Conservation (phyloP, 371 early-diverging fungal species). For the Mortierella sp. region DNA sequence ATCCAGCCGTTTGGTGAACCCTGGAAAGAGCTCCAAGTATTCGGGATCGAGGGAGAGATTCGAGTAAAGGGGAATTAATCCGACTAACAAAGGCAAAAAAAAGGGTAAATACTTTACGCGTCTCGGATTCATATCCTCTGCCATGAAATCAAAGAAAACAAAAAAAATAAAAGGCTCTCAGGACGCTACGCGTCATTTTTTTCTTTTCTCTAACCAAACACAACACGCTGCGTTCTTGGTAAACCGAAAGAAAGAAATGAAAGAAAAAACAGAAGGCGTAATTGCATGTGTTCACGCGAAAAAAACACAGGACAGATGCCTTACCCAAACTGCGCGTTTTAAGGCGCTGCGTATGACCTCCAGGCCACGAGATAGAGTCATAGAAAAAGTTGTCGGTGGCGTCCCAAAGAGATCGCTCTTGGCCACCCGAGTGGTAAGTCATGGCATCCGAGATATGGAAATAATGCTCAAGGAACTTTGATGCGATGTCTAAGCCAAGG, state of each 20-base stretch:
- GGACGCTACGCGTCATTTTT: no score
- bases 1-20: conserved; percentile 32
- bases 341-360: conserved; percentile 55
- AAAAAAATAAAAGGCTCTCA: background rate
- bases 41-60: conserved; percentile 45
- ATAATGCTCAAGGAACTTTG: conserved; percentile 63
- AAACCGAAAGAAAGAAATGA: no score
- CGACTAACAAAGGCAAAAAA: conserved; percentile 20
- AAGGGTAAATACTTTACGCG: conserved; percentile 2
- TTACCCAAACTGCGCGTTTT: conserved; percentile 54
- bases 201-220: background rate
- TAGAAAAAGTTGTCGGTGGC: conserved; percentile 60
- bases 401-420: conserved; percentile 55
- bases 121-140: no score
- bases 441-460: conserved; percentile 62
- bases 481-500: conserved; percentile 54
- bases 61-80: conserved; percentile 40
- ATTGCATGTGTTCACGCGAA: no score
- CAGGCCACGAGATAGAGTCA: conserved; percentile 57
- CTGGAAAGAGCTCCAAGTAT: conserved; percentile 46
- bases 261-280: no score
- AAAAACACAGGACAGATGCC: background rate
- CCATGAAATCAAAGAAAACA: no score
- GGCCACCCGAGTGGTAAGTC: conserved; percentile 45
- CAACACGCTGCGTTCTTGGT: no score